These are phyloP conservation scores for Salvia sclarea DNA, from an alignment of 305 asterid genomes.

Conservation along the genomic window DNA sequence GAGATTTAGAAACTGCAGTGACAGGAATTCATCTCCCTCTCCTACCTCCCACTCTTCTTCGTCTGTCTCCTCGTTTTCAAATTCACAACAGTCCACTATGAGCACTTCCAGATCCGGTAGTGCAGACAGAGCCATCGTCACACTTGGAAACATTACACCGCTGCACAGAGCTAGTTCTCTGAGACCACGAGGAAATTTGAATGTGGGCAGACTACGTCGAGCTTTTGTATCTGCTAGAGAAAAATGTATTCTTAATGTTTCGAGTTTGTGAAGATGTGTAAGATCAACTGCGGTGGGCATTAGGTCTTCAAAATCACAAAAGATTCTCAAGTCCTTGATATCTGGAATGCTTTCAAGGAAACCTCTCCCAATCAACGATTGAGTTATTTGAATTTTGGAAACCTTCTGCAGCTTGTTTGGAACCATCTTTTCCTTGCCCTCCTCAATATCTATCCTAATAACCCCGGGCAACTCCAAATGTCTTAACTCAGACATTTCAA, in stretches of 20 bases:
- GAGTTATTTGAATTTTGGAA: neutral
- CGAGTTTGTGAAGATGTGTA: too few relatives aligned
- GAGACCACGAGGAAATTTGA: neutral
- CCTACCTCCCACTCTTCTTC: constrained; percentile 29
- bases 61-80: neutral
- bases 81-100: neutral
- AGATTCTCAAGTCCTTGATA: neutral
- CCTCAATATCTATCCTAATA: neutral
- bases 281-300: too few relatives aligned
- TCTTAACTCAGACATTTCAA: neutral
- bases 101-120: neutral
- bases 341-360: neutral
- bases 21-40: constrained; percentile 1
- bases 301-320: too few relatives aligned
- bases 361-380: neutral
- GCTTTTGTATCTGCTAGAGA: too few relatives aligned
- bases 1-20: constrained; percentile 21
- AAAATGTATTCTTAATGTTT: neutral
- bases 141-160: neutral
- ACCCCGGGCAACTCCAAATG: neutral
- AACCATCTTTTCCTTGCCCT: neutral
- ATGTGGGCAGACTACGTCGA: too few relatives aligned
- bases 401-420: neutral
- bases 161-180: neutral
- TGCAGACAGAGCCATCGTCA: neutral